Conservation (phyloP, 2,329 filamentous ascomycete species). For the Colletotrichum orchidophilum region DNA sequence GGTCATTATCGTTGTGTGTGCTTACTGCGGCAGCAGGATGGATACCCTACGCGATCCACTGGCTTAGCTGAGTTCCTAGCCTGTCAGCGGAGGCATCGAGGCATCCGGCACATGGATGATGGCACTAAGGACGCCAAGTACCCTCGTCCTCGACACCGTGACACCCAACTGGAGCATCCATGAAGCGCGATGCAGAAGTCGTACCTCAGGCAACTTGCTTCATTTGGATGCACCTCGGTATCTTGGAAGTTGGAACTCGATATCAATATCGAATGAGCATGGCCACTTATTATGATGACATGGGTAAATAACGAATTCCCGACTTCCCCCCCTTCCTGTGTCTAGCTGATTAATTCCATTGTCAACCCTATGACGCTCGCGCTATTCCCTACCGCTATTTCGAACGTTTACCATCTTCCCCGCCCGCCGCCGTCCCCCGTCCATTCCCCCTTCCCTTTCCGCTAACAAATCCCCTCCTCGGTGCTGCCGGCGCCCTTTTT, state of each 20-base stretch:
- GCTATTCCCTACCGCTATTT: neutral
- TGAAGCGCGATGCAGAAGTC: neutral
- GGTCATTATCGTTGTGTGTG: conserved; percentile 2
- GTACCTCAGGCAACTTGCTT: conserved; percentile 15
- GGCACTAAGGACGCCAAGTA: neutral
- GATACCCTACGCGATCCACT: neutral
- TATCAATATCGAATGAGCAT: conserved; percentile 24
- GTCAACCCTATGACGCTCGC: neutral
- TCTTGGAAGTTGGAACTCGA: conserved; percentile 14
- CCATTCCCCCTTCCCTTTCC: neutral
- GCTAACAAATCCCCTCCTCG: neutral
- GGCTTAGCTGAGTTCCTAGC: neutral
- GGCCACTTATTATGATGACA: conserved; percentile 25
- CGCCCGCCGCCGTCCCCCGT: neutral
- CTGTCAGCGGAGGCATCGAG: neutral
- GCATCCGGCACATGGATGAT: neutral
- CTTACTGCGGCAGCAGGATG: neutral
- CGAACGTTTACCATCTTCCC: neutral
- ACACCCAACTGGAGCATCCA: neutral
- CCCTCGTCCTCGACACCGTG: too few species aligned
- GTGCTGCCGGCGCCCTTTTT: neutral
- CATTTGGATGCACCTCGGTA: conserved; percentile 7
- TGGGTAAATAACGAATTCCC: conserved; percentile 4
- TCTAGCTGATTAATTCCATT: neutral
- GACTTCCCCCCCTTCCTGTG: neutral